Conservation (phyloP, 1,284 basidiomycete species). For the Ceratobasidium sp. region DNA sequence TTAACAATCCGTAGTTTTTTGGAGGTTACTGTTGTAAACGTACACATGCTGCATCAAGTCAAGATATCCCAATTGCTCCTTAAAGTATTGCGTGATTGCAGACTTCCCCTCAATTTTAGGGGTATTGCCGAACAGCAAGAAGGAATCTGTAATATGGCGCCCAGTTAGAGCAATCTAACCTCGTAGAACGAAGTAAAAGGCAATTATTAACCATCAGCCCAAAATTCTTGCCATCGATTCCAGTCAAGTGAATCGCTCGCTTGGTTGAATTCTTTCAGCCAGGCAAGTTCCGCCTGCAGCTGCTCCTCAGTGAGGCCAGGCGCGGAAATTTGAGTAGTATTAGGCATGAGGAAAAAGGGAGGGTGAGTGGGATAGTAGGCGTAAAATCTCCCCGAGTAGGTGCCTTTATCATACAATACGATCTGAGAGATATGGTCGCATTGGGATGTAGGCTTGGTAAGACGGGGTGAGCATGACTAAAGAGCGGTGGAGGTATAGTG, state of each 20-base stretch:
- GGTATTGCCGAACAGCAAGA: conserved; percentile 18
- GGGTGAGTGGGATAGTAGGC: no score
- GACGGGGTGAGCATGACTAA: no score
- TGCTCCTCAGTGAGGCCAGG: conserved; percentile 7
- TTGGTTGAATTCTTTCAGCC: conserved; percentile 23
- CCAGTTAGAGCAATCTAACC: neutral
- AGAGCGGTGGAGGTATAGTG: no score
- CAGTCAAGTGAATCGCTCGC: conserved; percentile 25
- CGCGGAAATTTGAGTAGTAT: conserved; percentile 8
- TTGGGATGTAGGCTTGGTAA: no score
- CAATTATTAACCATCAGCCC: conserved; percentile 19
- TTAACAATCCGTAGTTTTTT: conserved; percentile 53
- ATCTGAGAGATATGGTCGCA: no score
- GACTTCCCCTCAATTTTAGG: conserved; percentile 16
- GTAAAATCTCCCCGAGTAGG: no score
- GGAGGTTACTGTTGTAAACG: conserved; percentile 63
- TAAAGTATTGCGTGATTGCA: conserved; percentile 20
- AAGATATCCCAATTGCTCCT: neutral
- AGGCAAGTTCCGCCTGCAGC: neutral
- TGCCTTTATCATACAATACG: no score
- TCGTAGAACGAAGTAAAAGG: neutral
- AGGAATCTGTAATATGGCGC: neutral
- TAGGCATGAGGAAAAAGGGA: no score
- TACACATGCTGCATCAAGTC: conserved; percentile 29
- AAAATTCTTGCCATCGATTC: conserved; percentile 26